Base-by-base conservation (phyloP, 2,329 filamentous ascomycete genomes). In the Aspergillus vadensis region DNA sequence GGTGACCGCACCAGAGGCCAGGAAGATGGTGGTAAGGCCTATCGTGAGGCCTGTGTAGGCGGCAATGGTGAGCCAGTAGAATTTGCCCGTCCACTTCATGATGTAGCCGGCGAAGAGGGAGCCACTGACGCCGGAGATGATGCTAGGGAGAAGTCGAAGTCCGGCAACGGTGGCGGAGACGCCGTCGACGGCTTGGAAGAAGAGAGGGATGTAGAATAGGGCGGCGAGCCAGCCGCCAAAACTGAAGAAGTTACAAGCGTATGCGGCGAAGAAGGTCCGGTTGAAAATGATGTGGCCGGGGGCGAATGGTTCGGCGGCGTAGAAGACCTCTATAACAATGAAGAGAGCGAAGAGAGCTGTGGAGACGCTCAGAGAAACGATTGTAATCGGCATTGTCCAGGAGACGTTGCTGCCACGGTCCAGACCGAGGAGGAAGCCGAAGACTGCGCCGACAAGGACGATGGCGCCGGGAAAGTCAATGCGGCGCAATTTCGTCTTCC, bases 391-490 rank as follows among this genome's bases (percentile, higher is more conserved):
- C 49, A 86, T 76, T 9, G 73, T 79, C 90, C 91, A 92, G 25
- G 87, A 85, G 8, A 86, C 79, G 72, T 92, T 93, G 59, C 87
- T 88, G 30, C 90, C 91, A 52, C 85, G 83, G 71, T 94, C 90
- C 14, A 94, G 81, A 10, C 88, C 89, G 19, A 91, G 74, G 1
- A 92, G 81, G 27, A 93, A 80, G 1, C 83, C 79, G 57, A 89
- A 81, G 0, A 92, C 86, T 4, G 90, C 88, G 2, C 81, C 69
- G 25, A 91, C 82, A 15, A 94, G 84, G 17, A 86, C 80, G 27
- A 85, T 75, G 2, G 90, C 90, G 6, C 91, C 91, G 0, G 89
- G 76, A 67, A 92, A 92, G 72, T 94, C 91, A 66, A 94, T 83
- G 32, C 86, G 85, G 17, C 79, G 76, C 12, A 93, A 75, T 70